Evolutionary conservation across 768 basidiomycete species (phyloP).

Genomic region (Chalciporus chontae): DNA sequence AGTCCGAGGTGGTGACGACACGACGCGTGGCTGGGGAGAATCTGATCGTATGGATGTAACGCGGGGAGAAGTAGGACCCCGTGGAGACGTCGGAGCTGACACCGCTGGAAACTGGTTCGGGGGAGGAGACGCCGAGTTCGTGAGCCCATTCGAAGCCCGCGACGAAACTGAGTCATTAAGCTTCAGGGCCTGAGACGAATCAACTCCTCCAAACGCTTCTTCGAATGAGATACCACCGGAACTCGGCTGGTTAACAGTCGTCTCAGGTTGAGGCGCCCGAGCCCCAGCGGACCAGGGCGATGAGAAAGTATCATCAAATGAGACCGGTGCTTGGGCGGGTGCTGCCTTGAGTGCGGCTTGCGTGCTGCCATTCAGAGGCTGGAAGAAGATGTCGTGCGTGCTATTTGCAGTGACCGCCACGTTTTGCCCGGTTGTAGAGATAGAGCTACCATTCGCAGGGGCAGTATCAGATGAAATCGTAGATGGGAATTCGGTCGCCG

Average conservation of each 20-base stretch:
- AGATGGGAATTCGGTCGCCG: constrained; percentile 29
- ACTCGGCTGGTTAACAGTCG: constrained; percentile 9
- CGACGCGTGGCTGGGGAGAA: constrained; percentile 42
- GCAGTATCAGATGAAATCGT: constrained; percentile 19
- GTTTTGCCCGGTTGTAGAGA: constrained; percentile 8
- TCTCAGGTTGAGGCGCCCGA: constrained; percentile 15
- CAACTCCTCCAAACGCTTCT: constrained; percentile 52
- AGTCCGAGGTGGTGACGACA: constrained; percentile 49
- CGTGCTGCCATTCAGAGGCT: constrained; percentile 11
- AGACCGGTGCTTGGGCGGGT: constrained; percentile 25
- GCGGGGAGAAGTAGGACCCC: constrained; percentile 29
- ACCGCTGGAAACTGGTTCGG: constrained; percentile 35
- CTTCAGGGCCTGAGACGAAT: constrained; percentile 36
- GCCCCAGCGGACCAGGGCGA: constrained; percentile 13
- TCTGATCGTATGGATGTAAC: constrained; percentile 29
- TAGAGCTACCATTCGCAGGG: constrained; percentile 25
- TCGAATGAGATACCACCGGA: constrained; percentile 41
- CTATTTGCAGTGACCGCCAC: constrained; percentile 6
- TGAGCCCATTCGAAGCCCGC: constrained; percentile 31
- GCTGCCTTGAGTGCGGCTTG: constrained; percentile 10
- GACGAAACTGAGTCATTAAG: constrained; percentile 39
- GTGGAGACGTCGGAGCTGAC: constrained; percentile 41
- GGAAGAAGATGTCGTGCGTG: constrained; percentile 10
- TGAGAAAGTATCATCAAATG: constrained; percentile 50
- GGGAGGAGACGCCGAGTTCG: constrained; percentile 19